A percentile compares a stretch with the other conserved stretches of the same genome.
Evolutionary conservation across 176 grass and related monocot genomes (phyloP).

Genomic region (Aegilops umbellulata): DNA sequence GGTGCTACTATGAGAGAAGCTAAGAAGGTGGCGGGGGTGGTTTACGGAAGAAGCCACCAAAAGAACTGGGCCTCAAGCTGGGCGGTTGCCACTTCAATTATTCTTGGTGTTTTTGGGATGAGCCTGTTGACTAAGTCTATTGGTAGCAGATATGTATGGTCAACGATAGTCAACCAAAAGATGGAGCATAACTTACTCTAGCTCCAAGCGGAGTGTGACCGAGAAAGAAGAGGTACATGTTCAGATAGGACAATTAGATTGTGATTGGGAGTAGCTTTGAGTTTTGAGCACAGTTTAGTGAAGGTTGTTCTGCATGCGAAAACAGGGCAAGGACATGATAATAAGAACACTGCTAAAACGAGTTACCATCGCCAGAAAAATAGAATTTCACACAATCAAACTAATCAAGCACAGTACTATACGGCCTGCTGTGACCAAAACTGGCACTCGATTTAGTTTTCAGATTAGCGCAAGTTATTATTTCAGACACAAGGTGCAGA

Average conservation of each 20-base stretch:
- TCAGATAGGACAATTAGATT: too few relatives aligned
- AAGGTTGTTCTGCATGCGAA: background rate
- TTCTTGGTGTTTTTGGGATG: background rate
- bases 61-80: too few relatives aligned
- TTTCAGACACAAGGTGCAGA: background rate
- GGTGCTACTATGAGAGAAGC: too few relatives aligned
- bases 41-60: too few relatives aligned
- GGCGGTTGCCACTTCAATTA: background rate
- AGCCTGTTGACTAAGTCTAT: background rate
- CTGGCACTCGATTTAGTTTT: background rate
- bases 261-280: too few relatives aligned
- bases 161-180: background rate
- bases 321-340: background rate
- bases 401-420: background rate
- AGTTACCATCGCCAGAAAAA: background rate
- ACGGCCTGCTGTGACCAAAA: background rate
- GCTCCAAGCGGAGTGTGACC: background rate
- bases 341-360: background rate
- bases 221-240: background rate
- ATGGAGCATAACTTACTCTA: background rate
- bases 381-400: background rate
- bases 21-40: too few relatives aligned
- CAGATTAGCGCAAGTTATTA: background rate
- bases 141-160: background rate
- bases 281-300: too few relatives aligned